Evolutionary conservation across 1,284 basidiomycete genomes (phyloP).

Genomic region (Lentinus polychrous): DNA sequence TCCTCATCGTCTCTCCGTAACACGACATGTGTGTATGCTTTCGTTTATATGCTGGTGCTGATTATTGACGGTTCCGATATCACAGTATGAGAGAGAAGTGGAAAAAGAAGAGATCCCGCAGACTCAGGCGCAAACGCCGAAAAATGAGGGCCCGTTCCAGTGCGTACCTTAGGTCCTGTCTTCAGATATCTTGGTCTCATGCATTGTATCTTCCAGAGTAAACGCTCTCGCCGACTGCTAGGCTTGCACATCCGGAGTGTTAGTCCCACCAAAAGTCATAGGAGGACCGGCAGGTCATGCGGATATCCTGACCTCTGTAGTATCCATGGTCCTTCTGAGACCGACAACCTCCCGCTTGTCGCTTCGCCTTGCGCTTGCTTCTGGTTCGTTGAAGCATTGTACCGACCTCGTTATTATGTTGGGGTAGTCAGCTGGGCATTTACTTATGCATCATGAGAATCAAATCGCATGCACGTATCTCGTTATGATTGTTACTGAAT

Average conservation of each 20-base stretch:
- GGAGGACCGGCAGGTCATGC: neutral
- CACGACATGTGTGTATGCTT: constrained; percentile 24
- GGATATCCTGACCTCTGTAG: neutral
- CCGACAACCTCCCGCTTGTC: constrained; percentile 14
- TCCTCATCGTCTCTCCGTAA: constrained; percentile 24
- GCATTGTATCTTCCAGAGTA: constrained; percentile 24
- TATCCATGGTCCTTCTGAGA: constrained; percentile 6
- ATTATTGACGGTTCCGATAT: constrained; percentile 6
- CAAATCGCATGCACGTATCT: too few relatives aligned
- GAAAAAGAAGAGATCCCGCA: constrained; percentile 87
- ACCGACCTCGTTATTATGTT: constrained; percentile 15
- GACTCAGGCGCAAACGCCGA: constrained; percentile 83
- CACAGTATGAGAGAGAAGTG: constrained; percentile 83
- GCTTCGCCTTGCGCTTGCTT: constrained; percentile 19
- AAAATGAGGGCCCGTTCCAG: constrained; percentile 89
- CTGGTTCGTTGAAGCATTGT: constrained; percentile 15
- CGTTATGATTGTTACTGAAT: too few relatives aligned
- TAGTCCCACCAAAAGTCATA: neutral
- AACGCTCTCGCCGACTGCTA: constrained; percentile 22
- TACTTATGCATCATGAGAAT: too few relatives aligned
- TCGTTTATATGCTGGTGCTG: constrained; percentile 1
- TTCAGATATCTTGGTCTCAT: neutral
- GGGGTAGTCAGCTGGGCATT: constrained; percentile 6
- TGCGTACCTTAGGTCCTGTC: constrained; percentile 35
- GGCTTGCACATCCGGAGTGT: constrained; percentile 18